phyloP scores from a whole-genome alignment of 2,329 filamentous ascomycete species.

The Nakataea oryzae region DNA sequence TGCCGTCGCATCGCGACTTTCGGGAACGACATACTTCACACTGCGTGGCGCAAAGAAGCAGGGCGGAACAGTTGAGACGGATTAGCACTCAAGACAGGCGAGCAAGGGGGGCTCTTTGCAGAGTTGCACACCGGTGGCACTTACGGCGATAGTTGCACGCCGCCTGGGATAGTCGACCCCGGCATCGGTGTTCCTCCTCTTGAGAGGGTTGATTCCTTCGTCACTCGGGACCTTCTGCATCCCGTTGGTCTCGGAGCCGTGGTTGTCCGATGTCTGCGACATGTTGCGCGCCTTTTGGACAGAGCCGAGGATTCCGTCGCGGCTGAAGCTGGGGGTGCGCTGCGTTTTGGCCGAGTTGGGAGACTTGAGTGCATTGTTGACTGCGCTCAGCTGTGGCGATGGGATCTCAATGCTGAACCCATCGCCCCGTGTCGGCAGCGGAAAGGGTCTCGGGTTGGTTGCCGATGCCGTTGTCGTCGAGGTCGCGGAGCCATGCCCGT shows the following conservation, averaged over 20 bases:
- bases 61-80: neutral
- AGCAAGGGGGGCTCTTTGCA: neutral
- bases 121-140: constrained; percentile 16
- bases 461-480: constrained; percentile 24
- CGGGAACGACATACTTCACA: constrained; percentile 74
- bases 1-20: constrained; percentile 71
- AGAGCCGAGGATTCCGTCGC: constrained; percentile 42
- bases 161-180: constrained; percentile 54
- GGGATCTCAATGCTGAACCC: constrained; percentile 38
- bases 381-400: constrained; percentile 28
- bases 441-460: constrained; percentile 28
- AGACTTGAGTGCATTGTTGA: constrained; percentile 39
- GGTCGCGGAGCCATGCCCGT: constrained; percentile 7
- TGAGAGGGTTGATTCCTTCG: constrained; percentile 47
- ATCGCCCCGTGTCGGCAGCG: constrained; percentile 31
- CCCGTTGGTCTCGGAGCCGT: constrained; percentile 27
- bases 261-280: constrained; percentile 41
- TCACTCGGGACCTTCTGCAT: constrained; percentile 37
- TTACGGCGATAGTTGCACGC: constrained; percentile 55
- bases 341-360: constrained; percentile 36
- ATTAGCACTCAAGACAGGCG: neutral
- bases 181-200: constrained; percentile 51
- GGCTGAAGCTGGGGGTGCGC: constrained; percentile 38
- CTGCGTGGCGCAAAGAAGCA: constrained; percentile 25
- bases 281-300: constrained; percentile 43